Base-by-base conservation (phyloP, 73 alveolate species). In the Paramecium caudatum region DNA sequence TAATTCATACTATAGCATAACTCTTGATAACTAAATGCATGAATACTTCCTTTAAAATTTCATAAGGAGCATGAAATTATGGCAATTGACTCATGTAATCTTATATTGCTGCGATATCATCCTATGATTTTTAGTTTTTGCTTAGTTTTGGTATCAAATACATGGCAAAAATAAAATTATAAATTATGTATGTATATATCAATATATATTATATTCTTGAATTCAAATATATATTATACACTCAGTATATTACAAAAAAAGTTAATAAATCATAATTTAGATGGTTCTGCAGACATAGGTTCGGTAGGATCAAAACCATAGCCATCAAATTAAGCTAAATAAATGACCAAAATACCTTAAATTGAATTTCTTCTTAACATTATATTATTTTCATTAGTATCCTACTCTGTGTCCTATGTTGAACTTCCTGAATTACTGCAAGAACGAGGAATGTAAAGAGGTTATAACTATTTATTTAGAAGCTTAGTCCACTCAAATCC, bases 311-410 rank as follows among this genome's bases (percentile, higher is more conserved):
- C 97, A 74, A 50, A 93, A 50, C 74, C 82, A 33, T 93, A 93
- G 17, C 97, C 97, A 34, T 93, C 86, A 65, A 93, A 93, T 16
- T 70, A 82, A 27, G 93, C 91, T 69, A 91, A 46, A 90, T 49
- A 62, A 48, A 33, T 91, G 49, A n/a, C 69, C 46, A 19, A 74
- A 33, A 21, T 49, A 25, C 37, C 91, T 70, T 46, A 82, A 86
- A 84, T 46, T 70, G 74, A 85, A 63, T 91, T 82, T 36, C 83
- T 85, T 82, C 49, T 91, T 93, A 33, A 65, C 88, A 65, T 91
- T 85, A 25, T 86, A 91, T 46, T 91, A 92, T 47, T 91, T 83
- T 86, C 94, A 93, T 33, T 74, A 84, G 55, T 83, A 91, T 48
- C 90, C 80, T 19, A 82, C 83, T 63, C 80, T 86, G 74, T 93